Evolutionary conservation across 768 basidiomycete genomes (phyloP), one percentile per base, ranked within the genome.

Genomic region (Suillus luteus): DNA sequence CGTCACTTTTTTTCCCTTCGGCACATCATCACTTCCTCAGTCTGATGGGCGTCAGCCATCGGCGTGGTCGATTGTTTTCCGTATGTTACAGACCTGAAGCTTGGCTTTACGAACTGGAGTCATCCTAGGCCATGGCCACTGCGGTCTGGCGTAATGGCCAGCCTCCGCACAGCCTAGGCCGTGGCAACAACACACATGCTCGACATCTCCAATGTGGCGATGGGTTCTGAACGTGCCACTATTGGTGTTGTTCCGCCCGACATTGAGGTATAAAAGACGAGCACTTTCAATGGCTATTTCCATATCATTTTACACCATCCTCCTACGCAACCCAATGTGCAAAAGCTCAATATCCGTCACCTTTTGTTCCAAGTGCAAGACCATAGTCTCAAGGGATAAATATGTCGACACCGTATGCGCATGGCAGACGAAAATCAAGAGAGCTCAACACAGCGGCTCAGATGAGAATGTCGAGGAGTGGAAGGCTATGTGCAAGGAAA

Each of bases 251-350:
- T 27, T 2, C 27, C 27, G 27, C 27, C 27, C 27, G 27, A 27
- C 27, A 27, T 27, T 27, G 1, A n/a, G 11, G 11, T 55, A 55
- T 55, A 55, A 55, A 7, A 55, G 19, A 24, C n/a, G 1, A 24
- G 9, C 22, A 1, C 8, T 38, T 4, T 22, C 3, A 14, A 55
- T 12, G 22, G 1, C 9, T 2, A 9, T 22, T 14, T 15, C 15
- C 4, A 9, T 9, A 14, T 3, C 22, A 38, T 24, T 9, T 6
- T 38, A 14, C 8, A 14, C 19, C 12, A 38, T 17, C 8, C 7
- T 37, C 38, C 37, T 11, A 15, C 3, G 7, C 12, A 38, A 38
- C 14, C 70, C 91, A 91, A 71, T 85, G 87, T 12, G 86, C 86
- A 70, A 84, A 88, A 73, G 83, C 87, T 3, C 71, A 86, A 5